Conservation (phyloP, 441 rosid genomes). For the Croton setiger region DNA sequence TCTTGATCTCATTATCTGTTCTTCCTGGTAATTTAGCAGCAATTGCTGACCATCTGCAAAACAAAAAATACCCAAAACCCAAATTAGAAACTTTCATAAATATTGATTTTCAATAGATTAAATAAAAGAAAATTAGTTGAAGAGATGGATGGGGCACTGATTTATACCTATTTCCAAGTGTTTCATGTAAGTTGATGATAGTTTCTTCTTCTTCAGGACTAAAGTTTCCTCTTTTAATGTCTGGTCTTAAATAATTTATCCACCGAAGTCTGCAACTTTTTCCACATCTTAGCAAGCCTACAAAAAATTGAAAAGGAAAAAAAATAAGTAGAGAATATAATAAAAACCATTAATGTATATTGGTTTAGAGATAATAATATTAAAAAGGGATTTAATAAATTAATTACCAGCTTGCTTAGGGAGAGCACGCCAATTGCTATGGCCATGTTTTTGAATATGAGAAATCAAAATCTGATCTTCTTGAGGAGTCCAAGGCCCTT, state of each 20-base stretch:
- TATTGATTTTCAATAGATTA: too few species aligned
- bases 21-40: slow-evolving; percentile 81
- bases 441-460: slow-evolving; percentile 37
- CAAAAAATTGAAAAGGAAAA: background rate
- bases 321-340: background rate
- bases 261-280: slow-evolving; percentile 92
- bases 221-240: slow-evolving; percentile 80
- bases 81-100: background rate
- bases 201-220: slow-evolving; percentile 70
- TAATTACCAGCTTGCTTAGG: slow-evolving; percentile 44
- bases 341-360: too few species aligned
- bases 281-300: slow-evolving; percentile 80
- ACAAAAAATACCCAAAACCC: background rate
- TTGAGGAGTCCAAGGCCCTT: slow-evolving; percentile 41
- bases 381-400: background rate
- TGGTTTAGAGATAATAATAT: background rate
- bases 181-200: slow-evolving; percentile 60
- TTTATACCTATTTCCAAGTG: slow-evolving; percentile 64
- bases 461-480: slow-evolving; percentile 39
- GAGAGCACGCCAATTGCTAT: slow-evolving; percentile 39
- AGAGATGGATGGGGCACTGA: background rate
- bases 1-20: slow-evolving; percentile 90
- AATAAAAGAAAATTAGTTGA: background rate
- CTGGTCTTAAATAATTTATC: slow-evolving; percentile 76
- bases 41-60: slow-evolving; percentile 80